Base-by-base conservation (phyloP, 2,329 filamentous ascomycete genomes). In the Talaromyces sp. region DNA sequence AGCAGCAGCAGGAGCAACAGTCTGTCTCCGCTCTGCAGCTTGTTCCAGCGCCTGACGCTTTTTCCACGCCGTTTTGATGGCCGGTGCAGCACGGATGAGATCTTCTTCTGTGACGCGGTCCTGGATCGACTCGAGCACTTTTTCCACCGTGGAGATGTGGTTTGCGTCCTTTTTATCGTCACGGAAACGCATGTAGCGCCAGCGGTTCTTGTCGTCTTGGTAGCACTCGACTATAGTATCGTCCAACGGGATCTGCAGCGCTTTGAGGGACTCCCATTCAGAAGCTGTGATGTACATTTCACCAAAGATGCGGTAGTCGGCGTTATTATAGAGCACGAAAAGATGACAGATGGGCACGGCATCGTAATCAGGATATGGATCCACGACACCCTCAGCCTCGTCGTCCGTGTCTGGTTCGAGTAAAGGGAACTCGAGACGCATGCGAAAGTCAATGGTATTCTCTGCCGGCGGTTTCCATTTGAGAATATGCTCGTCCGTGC, bases 401-500 rank as follows among this genome's bases (percentile, higher is more conserved):
- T 94, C 89, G 17, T 80, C 76, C 14, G 85, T 83, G 68, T 88
- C 84, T 0, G 88, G 88, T 61, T 90, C 83, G n/a, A 88, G 80
- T 0, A 80, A 70, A 0, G 89, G 89, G 69, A 97, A 97, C 12
- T 83, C 81, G 50, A 99, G 82, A 56, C 84, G 85, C 67, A 97
- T 82, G 48, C 89, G 85, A 74, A 96, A 97, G 73, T 99, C 94
- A 66, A 99, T 86, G 0, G 92, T 96, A 78, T 99, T 99, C 74
- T 99, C 94, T 65, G 90, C 83, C 3, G 91, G 91, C 0, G 93
- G 92, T 77, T 99, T 99, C 94, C 94, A 99, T 75, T 99, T 99
- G 43, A 99, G 80, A 64, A 97, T 99, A 73, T 96, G 88, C 55
- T 85, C 85, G 75, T 99, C 94, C 12, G 94, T 99, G 66, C 94